Evolutionary conservation across 805 yeast genomes (phyloP).

Genomic region (Candida hispaniensis): DNA sequence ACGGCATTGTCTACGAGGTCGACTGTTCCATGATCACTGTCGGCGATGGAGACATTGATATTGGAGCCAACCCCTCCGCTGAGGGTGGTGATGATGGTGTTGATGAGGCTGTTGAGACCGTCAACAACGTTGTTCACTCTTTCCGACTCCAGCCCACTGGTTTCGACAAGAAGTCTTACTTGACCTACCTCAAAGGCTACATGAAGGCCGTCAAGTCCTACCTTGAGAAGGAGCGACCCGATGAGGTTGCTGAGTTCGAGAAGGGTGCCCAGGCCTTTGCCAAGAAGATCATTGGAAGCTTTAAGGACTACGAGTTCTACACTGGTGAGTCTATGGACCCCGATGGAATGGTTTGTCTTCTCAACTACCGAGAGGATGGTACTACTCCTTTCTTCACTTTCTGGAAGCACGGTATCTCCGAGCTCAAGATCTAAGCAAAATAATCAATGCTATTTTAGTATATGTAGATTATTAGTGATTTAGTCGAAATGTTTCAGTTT

Average conservation of each 20-base stretch:
- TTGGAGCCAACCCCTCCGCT: conserved; percentile 99
- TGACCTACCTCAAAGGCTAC: conserved; percentile 96
- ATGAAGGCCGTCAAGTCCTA: conserved; percentile 92
- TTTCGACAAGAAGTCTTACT: conserved; percentile 96
- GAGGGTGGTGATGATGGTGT: conserved; percentile 81
- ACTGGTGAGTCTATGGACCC: conserved; percentile 99
- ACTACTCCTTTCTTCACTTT: conserved; percentile 91
- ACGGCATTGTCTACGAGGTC: conserved; percentile 90
- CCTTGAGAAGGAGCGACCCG: conserved; percentile 85
- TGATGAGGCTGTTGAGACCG: conserved; percentile 83
- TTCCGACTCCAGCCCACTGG: conserved; percentile 94
- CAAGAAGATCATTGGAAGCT: conserved; percentile 89
- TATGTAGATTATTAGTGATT: too few species aligned
- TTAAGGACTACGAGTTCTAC: conserved; percentile 99
- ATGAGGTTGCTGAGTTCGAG: conserved; percentile 76
- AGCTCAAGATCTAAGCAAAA: conserved; percentile 71
- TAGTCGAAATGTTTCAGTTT: too few species aligned
- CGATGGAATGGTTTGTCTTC: conserved; percentile 94
- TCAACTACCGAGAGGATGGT: conserved; percentile 99
- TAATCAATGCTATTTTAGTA: too few species aligned
- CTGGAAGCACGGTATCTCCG: conserved; percentile 97
- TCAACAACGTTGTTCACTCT: conserved; percentile 97
- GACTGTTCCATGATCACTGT: conserved; percentile 89
- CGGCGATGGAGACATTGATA: conserved; percentile 79
- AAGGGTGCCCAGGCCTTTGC: conserved; percentile 95